phyloP scores from a whole-genome alignment of 2,329 filamentous ascomycete genomes.

The Pezicula rhizophila region DNA sequence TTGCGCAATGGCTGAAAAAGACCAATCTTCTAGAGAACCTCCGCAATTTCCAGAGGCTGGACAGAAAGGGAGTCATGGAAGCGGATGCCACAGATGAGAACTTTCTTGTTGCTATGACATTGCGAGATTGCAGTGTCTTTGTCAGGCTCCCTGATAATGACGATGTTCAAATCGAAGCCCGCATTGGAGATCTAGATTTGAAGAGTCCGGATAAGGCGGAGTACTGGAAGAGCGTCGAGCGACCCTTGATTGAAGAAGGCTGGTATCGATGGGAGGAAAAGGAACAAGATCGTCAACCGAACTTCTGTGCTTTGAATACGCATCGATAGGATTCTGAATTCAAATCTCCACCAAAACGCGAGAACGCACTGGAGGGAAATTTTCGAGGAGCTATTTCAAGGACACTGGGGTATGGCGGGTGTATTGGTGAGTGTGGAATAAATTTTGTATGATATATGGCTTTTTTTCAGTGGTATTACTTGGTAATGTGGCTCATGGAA shows the following conservation, averaged over 20 bases:
- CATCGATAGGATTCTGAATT: too few species aligned
- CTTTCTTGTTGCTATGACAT: conserved; percentile 69
- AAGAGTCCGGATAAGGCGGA: conserved; percentile 64
- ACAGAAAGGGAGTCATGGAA: conserved; percentile 21
- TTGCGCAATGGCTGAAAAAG: conserved; percentile 31
- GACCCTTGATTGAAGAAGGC: conserved; percentile 55
- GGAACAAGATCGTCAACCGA: conserved; percentile 5
- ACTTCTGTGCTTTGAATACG: conserved; percentile 1
- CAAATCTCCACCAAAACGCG: too few species aligned
- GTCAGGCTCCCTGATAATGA: conserved; percentile 45
- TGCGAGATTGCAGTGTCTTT: conserved; percentile 74
- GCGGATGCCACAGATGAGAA: conserved; percentile 34
- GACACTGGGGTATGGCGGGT: too few species aligned
- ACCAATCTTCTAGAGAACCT: conserved; percentile 31
- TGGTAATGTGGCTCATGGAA: too few species aligned
- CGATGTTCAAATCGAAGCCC: conserved; percentile 39
- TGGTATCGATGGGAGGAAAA: conserved; percentile 52
- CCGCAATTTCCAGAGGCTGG: conserved; percentile 33
- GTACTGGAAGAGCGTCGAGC: conserved; percentile 64
- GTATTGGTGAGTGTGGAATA: too few species aligned
- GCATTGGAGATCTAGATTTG: conserved; percentile 71
- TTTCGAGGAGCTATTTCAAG: too few species aligned
- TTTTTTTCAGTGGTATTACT: too few species aligned
- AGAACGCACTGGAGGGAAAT: too few species aligned
- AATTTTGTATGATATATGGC: too few species aligned